Conservation (phyloP, 331 rosid species). For the Pyrus hybrid region DNA sequence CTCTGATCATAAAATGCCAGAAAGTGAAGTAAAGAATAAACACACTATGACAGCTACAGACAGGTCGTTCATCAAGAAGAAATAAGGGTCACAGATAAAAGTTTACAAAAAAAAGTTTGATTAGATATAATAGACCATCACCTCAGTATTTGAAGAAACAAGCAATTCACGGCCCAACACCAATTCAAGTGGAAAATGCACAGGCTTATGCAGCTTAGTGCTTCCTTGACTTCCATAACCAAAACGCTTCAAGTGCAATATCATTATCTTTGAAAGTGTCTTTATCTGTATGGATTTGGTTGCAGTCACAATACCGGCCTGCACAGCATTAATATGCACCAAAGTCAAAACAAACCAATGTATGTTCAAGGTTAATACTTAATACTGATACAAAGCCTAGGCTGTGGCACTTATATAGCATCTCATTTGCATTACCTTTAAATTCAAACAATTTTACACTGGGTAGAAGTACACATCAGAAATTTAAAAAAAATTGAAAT, state of each 20-base stretch:
- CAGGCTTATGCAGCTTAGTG: slow-evolving; percentile 83
- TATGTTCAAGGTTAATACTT: neutral
- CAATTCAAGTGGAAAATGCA: slow-evolving; percentile 71
- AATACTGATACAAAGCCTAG: neutral
- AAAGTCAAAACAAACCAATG: neutral
- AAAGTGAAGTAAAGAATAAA: neutral
- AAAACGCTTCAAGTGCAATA: slow-evolving; percentile 91
- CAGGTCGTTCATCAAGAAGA: neutral
- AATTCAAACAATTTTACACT: neutral
- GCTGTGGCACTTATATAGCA: neutral
- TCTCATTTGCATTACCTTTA: neutral
- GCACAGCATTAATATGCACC: slow-evolving; percentile 9
- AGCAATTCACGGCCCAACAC: slow-evolving; percentile 78
- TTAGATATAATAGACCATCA: slow-evolving; percentile 7
- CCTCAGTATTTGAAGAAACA: slow-evolving; percentile 61
- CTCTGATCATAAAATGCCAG: neutral
- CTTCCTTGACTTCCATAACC: slow-evolving; percentile 96
- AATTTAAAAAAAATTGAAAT: neutral
- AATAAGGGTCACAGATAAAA: neutral
- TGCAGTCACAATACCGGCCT: slow-evolving; percentile 83
- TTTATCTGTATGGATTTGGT: slow-evolving; percentile 64
- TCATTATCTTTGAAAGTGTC: slow-evolving; percentile 77
- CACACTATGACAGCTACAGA: neutral
- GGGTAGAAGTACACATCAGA: neutral
- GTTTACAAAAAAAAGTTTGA: neutral